Evolutionary conservation across 2,329 filamentous ascomycete genomes (phyloP).

Genomic region (Hymenoscyphus fraxineus): DNA sequence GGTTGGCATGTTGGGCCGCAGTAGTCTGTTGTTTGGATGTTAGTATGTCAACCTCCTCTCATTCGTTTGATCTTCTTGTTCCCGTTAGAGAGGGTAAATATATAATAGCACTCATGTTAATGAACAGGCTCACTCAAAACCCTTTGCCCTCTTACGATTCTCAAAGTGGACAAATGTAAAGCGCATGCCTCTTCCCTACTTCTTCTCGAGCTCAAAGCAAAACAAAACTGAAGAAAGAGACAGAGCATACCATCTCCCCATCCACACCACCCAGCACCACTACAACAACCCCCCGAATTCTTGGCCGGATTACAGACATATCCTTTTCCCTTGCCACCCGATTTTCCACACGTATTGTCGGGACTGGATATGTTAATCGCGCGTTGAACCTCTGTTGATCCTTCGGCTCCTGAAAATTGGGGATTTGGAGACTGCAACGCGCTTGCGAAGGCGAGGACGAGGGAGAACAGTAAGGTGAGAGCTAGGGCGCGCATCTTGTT

Average conservation of each 20-base stretch:
- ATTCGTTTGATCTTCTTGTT: neutral
- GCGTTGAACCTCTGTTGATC: neutral
- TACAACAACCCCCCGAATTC: constrained; percentile 32
- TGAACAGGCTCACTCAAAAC: no score
- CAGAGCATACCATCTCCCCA: constrained; percentile 14
- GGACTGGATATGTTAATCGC: constrained; percentile 14
- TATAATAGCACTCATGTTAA: no score
- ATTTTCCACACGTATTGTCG: constrained; percentile 24
- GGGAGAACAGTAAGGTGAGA: neutral
- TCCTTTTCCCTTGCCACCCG: constrained; percentile 11
- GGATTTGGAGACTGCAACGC: neutral
- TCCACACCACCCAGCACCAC: constrained; percentile 34
- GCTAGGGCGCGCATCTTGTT: constrained; percentile 6
- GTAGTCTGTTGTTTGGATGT: neutral
- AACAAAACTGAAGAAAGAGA: neutral
- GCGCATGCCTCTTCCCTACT: neutral
- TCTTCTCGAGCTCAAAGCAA: neutral
- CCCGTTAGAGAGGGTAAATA: neutral
- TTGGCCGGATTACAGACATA: constrained; percentile 27
- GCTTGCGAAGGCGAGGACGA: neutral
- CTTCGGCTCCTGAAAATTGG: neutral
- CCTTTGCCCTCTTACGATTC: no score
- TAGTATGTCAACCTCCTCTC: neutral
- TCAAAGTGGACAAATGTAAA: no score
- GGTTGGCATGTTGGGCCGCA: constrained; percentile 2